phyloP scores from a whole-genome alignment of 2,329 filamentous ascomycete species.

The Xylariaceae sp. region DNA sequence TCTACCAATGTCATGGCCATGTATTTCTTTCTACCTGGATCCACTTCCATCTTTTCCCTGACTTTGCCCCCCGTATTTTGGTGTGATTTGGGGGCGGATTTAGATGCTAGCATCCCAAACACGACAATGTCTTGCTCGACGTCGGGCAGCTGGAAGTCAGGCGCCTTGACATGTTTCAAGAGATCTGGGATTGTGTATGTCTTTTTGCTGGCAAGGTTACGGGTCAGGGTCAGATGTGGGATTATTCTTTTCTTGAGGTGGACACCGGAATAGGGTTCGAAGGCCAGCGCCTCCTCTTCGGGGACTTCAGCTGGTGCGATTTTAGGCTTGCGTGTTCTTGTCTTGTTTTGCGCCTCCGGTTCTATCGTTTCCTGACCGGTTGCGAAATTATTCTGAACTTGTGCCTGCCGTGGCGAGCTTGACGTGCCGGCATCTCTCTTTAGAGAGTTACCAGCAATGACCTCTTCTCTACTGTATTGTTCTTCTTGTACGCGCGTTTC shows the following conservation, averaged over 20 bases:
- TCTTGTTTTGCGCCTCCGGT: slow-evolving; percentile 22
- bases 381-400: slow-evolving; percentile 16
- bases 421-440: slow-evolving; percentile 44
- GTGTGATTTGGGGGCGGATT: slow-evolving; percentile 71
- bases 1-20: slow-evolving; percentile 89
- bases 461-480: slow-evolving; percentile 60
- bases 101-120: slow-evolving; percentile 80
- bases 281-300: slow-evolving; percentile 56
- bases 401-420: slow-evolving; percentile 26
- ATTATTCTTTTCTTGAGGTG: slow-evolving; percentile 81
- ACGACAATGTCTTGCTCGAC: slow-evolving; percentile 86
- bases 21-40: slow-evolving; percentile 69
- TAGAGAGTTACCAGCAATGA: slow-evolving; percentile 43
- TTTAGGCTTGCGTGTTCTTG: slow-evolving; percentile 25
- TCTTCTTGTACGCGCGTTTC: slow-evolving; percentile 45
- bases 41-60: slow-evolving; percentile 47
- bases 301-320: slow-evolving; percentile 35
- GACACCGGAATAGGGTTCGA: slow-evolving; percentile 81
- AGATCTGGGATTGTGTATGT: slow-evolving; percentile 75
- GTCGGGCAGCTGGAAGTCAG: slow-evolving; percentile 75
- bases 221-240: slow-evolving; percentile 73
- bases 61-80: slow-evolving; percentile 43
- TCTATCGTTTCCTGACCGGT: slow-evolving; percentile 19
- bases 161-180: slow-evolving; percentile 73
- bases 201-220: slow-evolving; percentile 74